These are phyloP conservation scores for Xanthoceras sorbifolium DNA, from an alignment of 345 rosid genomes.

Conservation along the genomic window DNA sequence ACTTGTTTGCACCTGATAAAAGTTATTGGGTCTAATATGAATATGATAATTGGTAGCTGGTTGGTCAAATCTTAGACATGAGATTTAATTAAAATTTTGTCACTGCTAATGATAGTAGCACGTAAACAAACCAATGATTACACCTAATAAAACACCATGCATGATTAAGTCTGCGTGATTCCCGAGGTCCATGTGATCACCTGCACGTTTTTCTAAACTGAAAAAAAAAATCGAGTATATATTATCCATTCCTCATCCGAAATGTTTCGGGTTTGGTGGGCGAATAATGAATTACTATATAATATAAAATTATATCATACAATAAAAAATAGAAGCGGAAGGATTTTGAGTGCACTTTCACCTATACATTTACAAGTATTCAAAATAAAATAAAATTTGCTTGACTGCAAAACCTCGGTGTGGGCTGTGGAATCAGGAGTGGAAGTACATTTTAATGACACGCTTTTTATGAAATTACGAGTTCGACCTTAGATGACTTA, in stretches of 20 bases:
- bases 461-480: neutral
- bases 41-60: neutral
- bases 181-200: slow-evolving; percentile 11
- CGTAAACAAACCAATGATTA: slow-evolving; percentile 22
- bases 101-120: slow-evolving; percentile 2
- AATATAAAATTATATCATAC: neutral
- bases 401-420: neutral
- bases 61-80: neutral
- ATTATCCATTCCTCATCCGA: neutral
- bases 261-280: slow-evolving; percentile 1
- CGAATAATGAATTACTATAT: neutral
- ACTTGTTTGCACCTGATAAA: neutral
- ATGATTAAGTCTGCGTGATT: neutral
- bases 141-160: slow-evolving; percentile 4
- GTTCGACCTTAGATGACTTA: neutral
- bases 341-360: no score
- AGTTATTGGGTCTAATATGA: neutral
- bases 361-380: no score
- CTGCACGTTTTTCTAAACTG: neutral
- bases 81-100: neutral
- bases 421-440: neutral
- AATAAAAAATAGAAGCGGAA: neutral
- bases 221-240: neutral
- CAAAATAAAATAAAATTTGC: neutral
- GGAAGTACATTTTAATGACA: neutral